Percentiles rank a stretch among this genome's conserved stretches.
Conservation (phyloP, 257 asterid genomes). For the Marsdenia floribunda region DNA sequence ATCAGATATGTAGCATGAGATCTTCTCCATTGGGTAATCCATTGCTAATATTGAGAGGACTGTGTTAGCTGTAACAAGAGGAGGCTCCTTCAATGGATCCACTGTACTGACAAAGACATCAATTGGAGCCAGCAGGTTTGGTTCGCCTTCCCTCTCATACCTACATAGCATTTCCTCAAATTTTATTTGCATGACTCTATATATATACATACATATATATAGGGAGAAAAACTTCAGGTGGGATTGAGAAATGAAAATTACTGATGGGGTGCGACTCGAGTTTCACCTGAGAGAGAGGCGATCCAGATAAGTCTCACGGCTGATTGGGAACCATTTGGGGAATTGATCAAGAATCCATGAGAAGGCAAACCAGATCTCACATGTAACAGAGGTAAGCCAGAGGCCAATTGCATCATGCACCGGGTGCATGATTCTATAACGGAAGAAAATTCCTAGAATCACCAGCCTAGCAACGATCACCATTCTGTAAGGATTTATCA, state of each 20-base stretch:
- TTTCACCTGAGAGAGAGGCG: constrained; percentile 85
- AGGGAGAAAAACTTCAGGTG: not conserved
- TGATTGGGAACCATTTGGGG: constrained; percentile 95
- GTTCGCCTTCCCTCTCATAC: constrained; percentile 93
- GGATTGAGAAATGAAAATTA: not conserved
- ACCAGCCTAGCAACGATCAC: constrained; percentile 77
- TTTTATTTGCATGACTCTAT: not conserved
- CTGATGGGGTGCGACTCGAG: not conserved
- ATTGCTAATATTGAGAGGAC: constrained; percentile 86
- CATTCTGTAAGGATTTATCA: constrained; percentile 91
- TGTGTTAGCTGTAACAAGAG: constrained; percentile 87
- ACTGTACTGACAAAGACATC: constrained; percentile 92
- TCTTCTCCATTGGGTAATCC: constrained; percentile 90
- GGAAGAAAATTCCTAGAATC: constrained; percentile 80
- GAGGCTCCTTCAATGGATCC: constrained; percentile 95
- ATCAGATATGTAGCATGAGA: constrained; percentile 89
- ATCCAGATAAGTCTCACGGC: constrained; percentile 90
- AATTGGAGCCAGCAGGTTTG: constrained; percentile 75
- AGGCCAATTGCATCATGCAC: constrained; percentile 93
- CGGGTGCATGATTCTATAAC: constrained; percentile 80
- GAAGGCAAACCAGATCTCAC: constrained; percentile 96
- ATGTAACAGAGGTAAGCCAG: constrained; percentile 92
- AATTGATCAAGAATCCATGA: constrained; percentile 99
- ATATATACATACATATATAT: too few species aligned
- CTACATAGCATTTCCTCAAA: constrained; percentile 35